Evolutionary conservation across 495 filamentous ascomycete species (phyloP).

Genomic region (Aspergillus coremiiformis): DNA sequence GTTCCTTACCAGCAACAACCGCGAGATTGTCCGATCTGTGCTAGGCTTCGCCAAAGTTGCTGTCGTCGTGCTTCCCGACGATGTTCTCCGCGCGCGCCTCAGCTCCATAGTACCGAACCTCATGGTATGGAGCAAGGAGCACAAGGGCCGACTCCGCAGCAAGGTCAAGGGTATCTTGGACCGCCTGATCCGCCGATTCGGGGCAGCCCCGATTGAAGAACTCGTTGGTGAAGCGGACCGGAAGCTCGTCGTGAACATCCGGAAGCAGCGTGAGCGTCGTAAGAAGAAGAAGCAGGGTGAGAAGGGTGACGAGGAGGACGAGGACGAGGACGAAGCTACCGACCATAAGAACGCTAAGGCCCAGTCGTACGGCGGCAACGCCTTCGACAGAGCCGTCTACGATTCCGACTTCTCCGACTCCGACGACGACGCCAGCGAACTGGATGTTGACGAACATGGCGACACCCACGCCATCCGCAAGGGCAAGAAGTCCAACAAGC

Average conservation of each 20-base stretch:
- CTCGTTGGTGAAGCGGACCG: conserved; percentile 70
- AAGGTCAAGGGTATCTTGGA: conserved; percentile 98
- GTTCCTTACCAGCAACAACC: conserved; percentile 89
- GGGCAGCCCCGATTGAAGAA: conserved; percentile 65
- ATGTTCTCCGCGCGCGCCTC: conserved; percentile 67
- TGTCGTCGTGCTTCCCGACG: conserved; percentile 71
- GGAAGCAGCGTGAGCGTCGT: conserved; percentile 79
- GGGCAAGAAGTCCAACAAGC: conserved; percentile 41
- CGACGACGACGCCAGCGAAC: conserved; percentile 53
- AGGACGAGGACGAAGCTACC: conserved; percentile 28
- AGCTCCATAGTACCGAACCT: conserved; percentile 72
- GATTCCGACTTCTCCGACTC: conserved; percentile 75
- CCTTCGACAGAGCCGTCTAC: conserved; percentile 92
- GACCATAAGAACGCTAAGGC: conserved; percentile 19
- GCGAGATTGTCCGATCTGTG: conserved; percentile 88
- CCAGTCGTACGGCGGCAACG: conserved; percentile 59
- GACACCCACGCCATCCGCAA: conserved; percentile 26
- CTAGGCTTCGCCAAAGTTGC: conserved; percentile 96
- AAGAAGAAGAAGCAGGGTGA: conserved; percentile 70
- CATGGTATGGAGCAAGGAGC: conserved; percentile 94
- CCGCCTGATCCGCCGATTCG: conserved; percentile 84
- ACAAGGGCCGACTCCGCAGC: conserved; percentile 88
- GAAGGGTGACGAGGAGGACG: conserved; percentile 44
- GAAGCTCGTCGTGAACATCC: conserved; percentile 86
- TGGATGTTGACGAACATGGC: conserved; percentile 44